These are phyloP conservation scores for Aspergillus alliaceus DNA, from an alignment of 2,329 filamentous ascomycete species.

Conservation along the genomic window DNA sequence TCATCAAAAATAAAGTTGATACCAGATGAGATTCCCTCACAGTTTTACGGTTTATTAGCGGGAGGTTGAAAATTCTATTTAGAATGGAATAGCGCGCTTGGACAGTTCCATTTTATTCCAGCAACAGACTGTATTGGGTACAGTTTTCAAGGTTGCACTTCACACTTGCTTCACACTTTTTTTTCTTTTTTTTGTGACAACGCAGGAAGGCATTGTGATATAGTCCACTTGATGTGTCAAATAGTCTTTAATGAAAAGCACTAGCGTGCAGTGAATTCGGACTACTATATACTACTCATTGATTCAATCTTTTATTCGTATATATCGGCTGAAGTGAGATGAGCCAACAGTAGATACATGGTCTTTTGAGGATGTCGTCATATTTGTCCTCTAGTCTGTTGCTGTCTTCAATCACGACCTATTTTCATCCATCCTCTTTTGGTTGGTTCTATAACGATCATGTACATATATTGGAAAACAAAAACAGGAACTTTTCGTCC, in stretches of 20 bases:
- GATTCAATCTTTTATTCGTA: too few relatives aligned
- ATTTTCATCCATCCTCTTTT: not conserved
- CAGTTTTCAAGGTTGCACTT: slow-evolving; percentile 18
- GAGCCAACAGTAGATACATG: too few relatives aligned
- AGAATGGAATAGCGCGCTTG: slow-evolving; percentile 11
- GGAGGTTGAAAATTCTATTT: slow-evolving; percentile 9
- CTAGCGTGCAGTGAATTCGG: slow-evolving; percentile 5
- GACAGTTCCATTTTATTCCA: not conserved
- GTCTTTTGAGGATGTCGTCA: too few relatives aligned
- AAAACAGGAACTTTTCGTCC: not conserved
- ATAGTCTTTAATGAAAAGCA: slow-evolving; percentile 13
- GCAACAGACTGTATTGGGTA: slow-evolving; percentile 24
- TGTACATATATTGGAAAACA: not conserved
- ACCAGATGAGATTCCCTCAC: slow-evolving; percentile 8
- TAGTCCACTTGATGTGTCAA: slow-evolving; percentile 7
- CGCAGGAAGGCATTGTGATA: slow-evolving; percentile 16
- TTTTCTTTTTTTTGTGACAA: slow-evolving; percentile 20
- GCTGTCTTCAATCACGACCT: not conserved
- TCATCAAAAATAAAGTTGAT: slow-evolving; percentile 10
- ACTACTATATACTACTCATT: not conserved
- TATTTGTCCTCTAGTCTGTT: too few relatives aligned
- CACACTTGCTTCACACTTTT: not conserved
- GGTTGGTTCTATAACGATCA: not conserved
- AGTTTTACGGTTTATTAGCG: slow-evolving; percentile 6
- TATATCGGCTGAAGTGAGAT: too few relatives aligned